These are phyloP conservation scores for Podaxis pistillaris DNA, from an alignment of 768 basidiomycete species.

Conservation along the genomic window DNA sequence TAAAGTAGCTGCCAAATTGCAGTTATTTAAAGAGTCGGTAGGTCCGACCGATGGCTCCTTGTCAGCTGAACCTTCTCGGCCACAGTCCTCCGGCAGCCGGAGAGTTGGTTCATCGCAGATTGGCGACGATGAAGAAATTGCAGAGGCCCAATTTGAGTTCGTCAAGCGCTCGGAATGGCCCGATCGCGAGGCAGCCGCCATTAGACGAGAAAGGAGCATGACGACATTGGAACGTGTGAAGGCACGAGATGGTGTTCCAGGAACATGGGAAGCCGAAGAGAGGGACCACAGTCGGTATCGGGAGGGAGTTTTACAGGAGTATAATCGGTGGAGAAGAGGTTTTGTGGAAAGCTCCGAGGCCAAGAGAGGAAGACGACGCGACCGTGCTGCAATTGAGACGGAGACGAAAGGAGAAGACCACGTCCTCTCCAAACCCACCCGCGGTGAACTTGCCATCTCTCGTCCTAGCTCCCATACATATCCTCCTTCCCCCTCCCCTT, in stretches of 20 bases:
- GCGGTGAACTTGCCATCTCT: conserved; percentile 36
- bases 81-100: conserved; percentile 27
- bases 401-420: conserved; percentile 31
- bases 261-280: conserved; percentile 33
- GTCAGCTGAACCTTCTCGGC: conserved; percentile 29
- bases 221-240: conserved; percentile 55
- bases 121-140: conserved; percentile 50
- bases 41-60: conserved; percentile 34
- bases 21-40: conserved; percentile 78
- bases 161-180: conserved; percentile 87
- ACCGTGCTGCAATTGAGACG: conserved; percentile 44
- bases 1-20: conserved; percentile 80
- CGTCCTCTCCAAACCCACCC: conserved; percentile 25
- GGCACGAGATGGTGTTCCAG: conserved; percentile 46
- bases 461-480: conserved; percentile 45
- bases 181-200: conserved; percentile 70
- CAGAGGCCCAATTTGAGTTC: conserved; percentile 73
- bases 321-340: conserved; percentile 59
- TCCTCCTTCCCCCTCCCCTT: conserved; percentile 55
- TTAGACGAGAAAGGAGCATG: conserved; percentile 67
- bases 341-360: conserved; percentile 28
- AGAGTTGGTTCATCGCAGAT: conserved; percentile 28
- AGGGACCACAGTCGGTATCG: conserved; percentile 29
- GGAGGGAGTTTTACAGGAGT: conserved; percentile 45
- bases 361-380: conserved; percentile 61